A percentile compares a stretch with the other conserved stretches of the same genome.
These are phyloP conservation scores for Gossypium laxum DNA, from an alignment of 441 rosid species.

Conservation along the genomic window DNA sequence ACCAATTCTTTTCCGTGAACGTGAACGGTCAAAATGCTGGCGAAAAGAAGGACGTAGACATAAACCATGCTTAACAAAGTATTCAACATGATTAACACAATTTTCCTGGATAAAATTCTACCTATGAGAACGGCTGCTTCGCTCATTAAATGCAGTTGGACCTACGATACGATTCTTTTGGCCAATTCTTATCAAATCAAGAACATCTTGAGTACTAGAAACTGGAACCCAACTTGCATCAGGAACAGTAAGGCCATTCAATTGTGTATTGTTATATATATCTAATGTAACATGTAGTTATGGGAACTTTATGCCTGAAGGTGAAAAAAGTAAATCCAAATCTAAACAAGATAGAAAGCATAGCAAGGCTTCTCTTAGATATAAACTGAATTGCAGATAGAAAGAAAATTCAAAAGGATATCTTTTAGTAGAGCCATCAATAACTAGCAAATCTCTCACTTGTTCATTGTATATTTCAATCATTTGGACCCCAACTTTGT, in stretches of 20 bases:
- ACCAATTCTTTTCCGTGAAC: constrained; percentile 68
- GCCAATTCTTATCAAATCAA: constrained; percentile 76
- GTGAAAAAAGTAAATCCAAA: not conserved
- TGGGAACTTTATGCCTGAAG: constrained; percentile 21
- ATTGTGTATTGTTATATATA: constrained; percentile 71
- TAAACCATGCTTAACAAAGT: not conserved
- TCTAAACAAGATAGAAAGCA: not conserved
- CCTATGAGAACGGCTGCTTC: constrained; percentile 96
- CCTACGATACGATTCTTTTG: constrained; percentile 85
- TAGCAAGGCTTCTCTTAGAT: not conserved
- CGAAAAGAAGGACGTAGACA: constrained; percentile 7
- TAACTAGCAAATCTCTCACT: constrained; percentile 74
- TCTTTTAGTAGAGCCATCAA: constrained; percentile 76
- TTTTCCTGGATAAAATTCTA: constrained; percentile 7
- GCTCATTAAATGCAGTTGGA: constrained; percentile 78
- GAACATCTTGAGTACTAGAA: constrained; percentile 68
- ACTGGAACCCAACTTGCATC: constrained; percentile 84
- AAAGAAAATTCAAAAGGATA: constrained; percentile 43
- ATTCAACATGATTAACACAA: constrained; percentile 5
- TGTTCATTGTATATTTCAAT: constrained; percentile 92
- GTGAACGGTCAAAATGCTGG: constrained; percentile 79
- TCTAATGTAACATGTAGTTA: constrained; percentile 58
- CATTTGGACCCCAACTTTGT: constrained; percentile 91
- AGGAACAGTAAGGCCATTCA: constrained; percentile 88
- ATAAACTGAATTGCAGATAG: not conserved